Evolutionary conservation across 2,329 filamentous ascomycete genomes (phyloP), one percentile per base, ranked within the genome.

Genomic region (Cylindrodendrum hubeiense): DNA sequence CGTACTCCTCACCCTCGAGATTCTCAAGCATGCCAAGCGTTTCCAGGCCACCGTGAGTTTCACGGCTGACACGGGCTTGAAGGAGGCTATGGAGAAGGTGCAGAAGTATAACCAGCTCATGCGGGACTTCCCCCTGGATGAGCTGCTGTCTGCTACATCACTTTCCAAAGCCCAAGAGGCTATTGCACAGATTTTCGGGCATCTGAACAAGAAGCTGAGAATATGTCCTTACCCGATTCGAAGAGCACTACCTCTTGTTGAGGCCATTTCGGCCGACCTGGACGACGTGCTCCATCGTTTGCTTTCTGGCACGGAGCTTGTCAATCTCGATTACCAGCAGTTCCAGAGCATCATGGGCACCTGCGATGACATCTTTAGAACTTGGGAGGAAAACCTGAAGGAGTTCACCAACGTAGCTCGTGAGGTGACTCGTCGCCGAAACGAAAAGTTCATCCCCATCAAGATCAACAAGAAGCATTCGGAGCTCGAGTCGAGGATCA

Each of bases 101-200:
- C 94, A 97, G 79, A 98, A 98, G 80, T 99, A 98, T 85, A 99
- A 99, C 78, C 93, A 97, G 82, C 88, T 99, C 24, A 98, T 99
- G 93, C 92, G 96, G 68, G 97, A 99, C 78, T 98, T 99, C 69
- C 96, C 96, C 0, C 85, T 99, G 34, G 95, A 98, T 76, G 96
- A 99, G 79, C 84, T 99, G 28, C 87, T 98, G 19, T 97, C 96
- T 17, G 95, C 96, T 1, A 97, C 95, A 0, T 95, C 95, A 1
- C 82, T 99, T 47, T 85, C 90, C 74, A 98, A 97, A 80, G 90
- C 97, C 3, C 90, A 96, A 75, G 95, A 98, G 74, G 93, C 96
- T 7, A 88, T 99, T 67, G 88, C 91, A 47, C 89, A 95, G 74
- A 97, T 99, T 68, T 99, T 99, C 79, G 88, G 84, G 50, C 97